Percentiles rank a stretch among this genome's conserved stretches.
Evolutionary conservation across 2,329 filamentous ascomycete species (phyloP).

Genomic region (Apiospora malaysiana): DNA sequence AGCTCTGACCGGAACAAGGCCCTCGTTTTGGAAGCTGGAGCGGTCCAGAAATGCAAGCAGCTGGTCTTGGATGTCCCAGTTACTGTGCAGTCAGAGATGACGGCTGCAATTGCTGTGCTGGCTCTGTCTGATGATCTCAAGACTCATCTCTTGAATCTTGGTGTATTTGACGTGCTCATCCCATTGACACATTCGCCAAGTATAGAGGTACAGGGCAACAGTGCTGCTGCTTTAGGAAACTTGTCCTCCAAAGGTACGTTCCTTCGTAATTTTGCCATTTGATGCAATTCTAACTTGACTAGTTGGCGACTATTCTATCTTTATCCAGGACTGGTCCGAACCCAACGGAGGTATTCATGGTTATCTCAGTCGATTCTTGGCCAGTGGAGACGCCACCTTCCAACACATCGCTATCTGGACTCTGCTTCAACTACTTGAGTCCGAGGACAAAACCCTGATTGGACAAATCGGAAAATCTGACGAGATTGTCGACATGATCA

Average conservation of each 20-base stretch:
- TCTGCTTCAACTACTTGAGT: slow-evolving; percentile 91
- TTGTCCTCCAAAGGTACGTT: slow-evolving; percentile 89
- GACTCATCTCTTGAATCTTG: slow-evolving; percentile 84
- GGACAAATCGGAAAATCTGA: slow-evolving; percentile 87
- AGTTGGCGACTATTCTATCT: slow-evolving; percentile 98
- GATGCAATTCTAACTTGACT: slow-evolving; percentile 28
- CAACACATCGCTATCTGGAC: slow-evolving; percentile 99
- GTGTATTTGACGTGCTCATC: slow-evolving; percentile 95
- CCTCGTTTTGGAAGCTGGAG: slow-evolving; percentile 93
- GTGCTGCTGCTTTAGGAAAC: slow-evolving; percentile 93
- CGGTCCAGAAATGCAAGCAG: slow-evolving; percentile 98
- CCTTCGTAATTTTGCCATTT: background rate
- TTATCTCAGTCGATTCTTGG: slow-evolving; percentile 90
- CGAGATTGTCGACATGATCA: slow-evolving; percentile 91
- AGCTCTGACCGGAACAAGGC: slow-evolving; percentile 98
- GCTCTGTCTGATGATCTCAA: slow-evolving; percentile 96
- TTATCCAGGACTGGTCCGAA: slow-evolving; percentile 91
- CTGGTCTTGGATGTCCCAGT: slow-evolving; percentile 91
- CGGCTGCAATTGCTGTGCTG: slow-evolving; percentile 95
- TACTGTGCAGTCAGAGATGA: slow-evolving; percentile 98
- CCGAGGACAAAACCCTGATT: slow-evolving; percentile 88
- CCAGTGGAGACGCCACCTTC: slow-evolving; percentile 94
- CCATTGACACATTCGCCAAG: slow-evolving; percentile 93
- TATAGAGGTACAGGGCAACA: slow-evolving; percentile 98
- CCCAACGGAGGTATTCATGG: slow-evolving; percentile 95